These are phyloP conservation scores for Psophocarpus tetragonolobus DNA, from an alignment of 306 rosid species.

Conservation along the genomic window DNA sequence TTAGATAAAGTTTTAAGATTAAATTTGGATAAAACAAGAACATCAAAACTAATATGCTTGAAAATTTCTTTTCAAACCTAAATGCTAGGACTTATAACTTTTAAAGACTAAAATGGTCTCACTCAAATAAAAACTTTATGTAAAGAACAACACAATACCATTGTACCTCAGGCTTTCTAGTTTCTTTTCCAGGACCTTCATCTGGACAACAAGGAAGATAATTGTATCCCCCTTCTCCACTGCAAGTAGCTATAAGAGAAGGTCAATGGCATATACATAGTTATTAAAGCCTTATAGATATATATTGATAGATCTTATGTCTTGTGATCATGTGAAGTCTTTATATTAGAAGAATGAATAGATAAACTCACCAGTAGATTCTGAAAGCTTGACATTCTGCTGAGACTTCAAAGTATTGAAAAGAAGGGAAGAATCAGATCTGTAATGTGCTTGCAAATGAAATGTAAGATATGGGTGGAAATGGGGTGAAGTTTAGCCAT, in stretches of 20 bases:
- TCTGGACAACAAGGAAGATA: conserved; percentile 55
- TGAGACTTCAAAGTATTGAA: conserved; percentile 1
- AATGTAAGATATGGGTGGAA: neutral
- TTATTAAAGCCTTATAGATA: neutral
- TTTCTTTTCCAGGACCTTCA: conserved; percentile 27
- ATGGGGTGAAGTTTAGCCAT: neutral
- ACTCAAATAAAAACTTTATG: no score
- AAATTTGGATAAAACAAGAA: no score
- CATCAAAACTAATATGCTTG: no score
- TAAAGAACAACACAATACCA: neutral
- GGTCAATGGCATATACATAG: neutral
- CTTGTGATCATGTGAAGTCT: neutral
- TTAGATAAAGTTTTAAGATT: no score
- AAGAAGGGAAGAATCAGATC: neutral
- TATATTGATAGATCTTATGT: neutral
- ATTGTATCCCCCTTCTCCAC: conserved; percentile 57
- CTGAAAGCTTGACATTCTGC: conserved; percentile 54
- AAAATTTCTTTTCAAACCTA: no score
- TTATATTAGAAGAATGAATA: neutral
- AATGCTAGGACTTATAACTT: no score
- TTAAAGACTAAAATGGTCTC: no score
- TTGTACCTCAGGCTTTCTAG: conserved; percentile 43
- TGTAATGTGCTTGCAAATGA: neutral
- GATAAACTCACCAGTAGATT: conserved; percentile 58
- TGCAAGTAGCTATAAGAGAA: conserved; percentile 39